Evolutionary conservation across 164 flowering plant species (phyloP).

Genomic region (grape (Vitis vinifera)): DNA sequence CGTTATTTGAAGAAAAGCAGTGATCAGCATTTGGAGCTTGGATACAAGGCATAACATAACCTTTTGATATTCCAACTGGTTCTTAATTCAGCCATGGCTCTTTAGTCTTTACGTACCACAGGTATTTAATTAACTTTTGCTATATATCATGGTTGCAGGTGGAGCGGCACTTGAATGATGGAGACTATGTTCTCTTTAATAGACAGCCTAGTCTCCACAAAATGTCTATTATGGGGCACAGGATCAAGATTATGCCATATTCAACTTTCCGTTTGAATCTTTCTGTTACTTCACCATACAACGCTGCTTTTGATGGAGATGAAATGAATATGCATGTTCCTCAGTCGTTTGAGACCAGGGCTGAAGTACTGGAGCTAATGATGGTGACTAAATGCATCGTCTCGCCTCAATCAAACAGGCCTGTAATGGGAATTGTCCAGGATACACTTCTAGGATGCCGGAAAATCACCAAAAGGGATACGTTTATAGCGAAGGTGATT

Average conservation of each 20-base stretch:
- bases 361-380: slow-evolving; percentile 97
- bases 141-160: slow-evolving; percentile 51
- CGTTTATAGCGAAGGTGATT: slow-evolving; percentile 89
- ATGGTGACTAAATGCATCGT: slow-evolving; percentile 99
- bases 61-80: background rate
- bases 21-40: slow-evolving; percentile 97
- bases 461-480: slow-evolving; percentile 93
- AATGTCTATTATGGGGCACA: slow-evolving; percentile 99
- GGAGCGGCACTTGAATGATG: slow-evolving; percentile 94
- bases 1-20: slow-evolving; percentile 96
- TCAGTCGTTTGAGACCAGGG: slow-evolving; percentile 98
- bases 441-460: slow-evolving; percentile 98
- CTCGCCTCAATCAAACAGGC: slow-evolving; percentile 92
- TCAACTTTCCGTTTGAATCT: slow-evolving; percentile 93
- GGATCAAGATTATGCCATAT: slow-evolving; percentile 98
- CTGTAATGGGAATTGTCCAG: slow-evolving; percentile 99
- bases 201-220: slow-evolving; percentile 98
- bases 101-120: background rate
- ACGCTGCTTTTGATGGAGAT: slow-evolving; percentile 99
- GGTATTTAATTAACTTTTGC: background rate
- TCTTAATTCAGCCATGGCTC: background rate
- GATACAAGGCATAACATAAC: slow-evolving; percentile 64
- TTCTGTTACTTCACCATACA: slow-evolving; percentile 97
- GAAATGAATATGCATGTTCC: slow-evolving; percentile 99
- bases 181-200: slow-evolving; percentile 94